Evolutionary conservation across 129 eudicot species (phyloP), one percentile per base, ranked within the genome.

Genomic region (Pseudognaphalium luteoalbum): DNA sequence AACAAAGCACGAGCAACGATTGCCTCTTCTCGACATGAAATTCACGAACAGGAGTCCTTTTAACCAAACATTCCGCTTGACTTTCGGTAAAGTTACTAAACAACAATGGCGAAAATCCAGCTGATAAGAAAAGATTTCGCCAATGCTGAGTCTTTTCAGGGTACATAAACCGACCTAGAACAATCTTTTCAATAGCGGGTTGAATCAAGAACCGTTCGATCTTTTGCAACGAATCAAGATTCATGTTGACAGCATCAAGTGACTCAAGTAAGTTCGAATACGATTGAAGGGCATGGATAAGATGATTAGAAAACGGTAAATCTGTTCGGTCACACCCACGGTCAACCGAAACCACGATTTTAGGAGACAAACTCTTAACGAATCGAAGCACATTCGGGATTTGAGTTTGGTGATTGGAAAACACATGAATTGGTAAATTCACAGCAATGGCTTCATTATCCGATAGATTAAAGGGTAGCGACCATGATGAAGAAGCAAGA

Each of bases 11-110:
- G 51, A 91, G 97, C 9, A 81, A 85, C 56, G 87, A 83, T 63
- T 87, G 97, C 32, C 99, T 83, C 83, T 88, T 94, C 85, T 94
- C 99, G 17, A 94, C 92, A 20, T 87, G 97, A 71, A 91, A 94
- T 34, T 93, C 99, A 20, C 89, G 87, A 41, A 85, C 89, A 7
- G 96, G 97, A 29, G 91, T 89, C 89, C 97, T 85, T 85, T 94
- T 94, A 12, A 89, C 88, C 72, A 94, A 81, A 62, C 89, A 94
- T 71, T 91, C 99, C 0, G 99, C 99, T 84, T 94, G 99, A 22
- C 93, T 81, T 58, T 94, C 99, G 1, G 97, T 84, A 68, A 91
- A 85, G 72, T 91, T 91, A 83, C 99, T 94, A 76, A 94, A 89
- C 57, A 50, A 60, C 35, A 91, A 56, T 3, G 97, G 96, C 32